These are phyloP conservation scores for Boletus bicolor DNA, from an alignment of 768 basidiomycete species.

Conservation along the genomic window DNA sequence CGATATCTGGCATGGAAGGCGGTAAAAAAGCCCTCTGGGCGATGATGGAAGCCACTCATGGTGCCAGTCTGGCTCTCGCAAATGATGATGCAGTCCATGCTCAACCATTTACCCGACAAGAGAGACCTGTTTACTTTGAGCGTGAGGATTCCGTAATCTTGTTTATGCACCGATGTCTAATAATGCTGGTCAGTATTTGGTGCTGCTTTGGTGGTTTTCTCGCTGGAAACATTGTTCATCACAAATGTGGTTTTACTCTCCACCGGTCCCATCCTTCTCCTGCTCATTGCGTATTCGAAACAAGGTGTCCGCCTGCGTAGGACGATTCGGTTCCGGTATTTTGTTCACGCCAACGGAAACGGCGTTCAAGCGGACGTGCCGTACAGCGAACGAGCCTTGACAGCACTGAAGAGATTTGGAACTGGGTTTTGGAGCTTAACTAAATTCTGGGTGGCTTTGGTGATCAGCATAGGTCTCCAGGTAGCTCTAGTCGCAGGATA, in stretches of 20 bases:
- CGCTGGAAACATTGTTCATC: constrained; percentile 47
- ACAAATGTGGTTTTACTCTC: constrained; percentile 58
- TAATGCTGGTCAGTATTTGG: constrained; percentile 51
- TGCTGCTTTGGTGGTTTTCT: constrained; percentile 50
- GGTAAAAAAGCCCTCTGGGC: constrained; percentile 63
- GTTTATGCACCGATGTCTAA: neutral
- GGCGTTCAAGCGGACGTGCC: constrained; percentile 2
- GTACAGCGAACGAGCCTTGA: constrained; percentile 19
- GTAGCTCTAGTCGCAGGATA: constrained; percentile 47
- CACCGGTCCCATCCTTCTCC: constrained; percentile 56
- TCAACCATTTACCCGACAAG: constrained; percentile 22
- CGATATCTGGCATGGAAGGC: constrained; percentile 55
- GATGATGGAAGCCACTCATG: constrained; percentile 68
- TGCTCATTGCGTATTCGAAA: constrained; percentile 41
- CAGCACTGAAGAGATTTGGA: constrained; percentile 26
- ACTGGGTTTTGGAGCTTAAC: constrained; percentile 45
- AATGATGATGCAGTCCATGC: constrained; percentile 36
- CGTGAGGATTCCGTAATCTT: constrained; percentile 39
- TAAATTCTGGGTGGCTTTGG: constrained; percentile 61
- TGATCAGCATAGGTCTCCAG: constrained; percentile 45
- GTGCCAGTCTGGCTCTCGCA: constrained; percentile 53
- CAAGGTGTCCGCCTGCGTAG: constrained; percentile 24
- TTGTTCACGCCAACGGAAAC: neutral
- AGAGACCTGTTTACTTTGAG: constrained; percentile 65
- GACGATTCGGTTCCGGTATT: constrained; percentile 12